Base-by-base conservation (phyloP, 345 rosid species). In the Excoecaria cochinchinensis region DNA sequence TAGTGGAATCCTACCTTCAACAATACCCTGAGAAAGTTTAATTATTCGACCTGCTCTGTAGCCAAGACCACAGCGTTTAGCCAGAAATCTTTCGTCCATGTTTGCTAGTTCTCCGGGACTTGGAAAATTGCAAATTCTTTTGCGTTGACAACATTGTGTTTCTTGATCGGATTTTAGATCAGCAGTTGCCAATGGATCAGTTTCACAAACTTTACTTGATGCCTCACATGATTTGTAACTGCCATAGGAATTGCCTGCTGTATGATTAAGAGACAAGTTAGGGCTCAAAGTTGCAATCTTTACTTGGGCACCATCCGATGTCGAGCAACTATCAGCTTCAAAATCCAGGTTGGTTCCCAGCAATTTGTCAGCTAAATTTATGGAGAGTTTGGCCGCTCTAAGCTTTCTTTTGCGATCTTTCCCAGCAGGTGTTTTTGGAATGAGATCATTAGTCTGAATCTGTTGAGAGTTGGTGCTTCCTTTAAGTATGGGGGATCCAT, bases 21-120 rank as follows among this genome's bases (percentile, higher is more conserved):
- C 89, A 69, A 87, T 78, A n/a, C 61, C 83, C 77, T 61, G 67
- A 11, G 88, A 71, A 67, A 88, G 87, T 73, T 88, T 84, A 40
- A 86, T 16, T 59, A 88, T 86, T 48, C 85, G 84, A 60, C 78
- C 69, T 39, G 91, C 86, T 81, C 89, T 78, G 10, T 84, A 86
- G 10, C 87, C 89, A 69, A 88, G 84, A 24, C 75, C 80, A 77
- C 89, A 86, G 31, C 80, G 85, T 71, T 86, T 83, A 0, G 86
- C 84, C 31, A 88, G 85, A 74, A 81, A 84, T 8, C 42, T 63
- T 74, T 82, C 88, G 64, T 88, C 86, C 15, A 88, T 77, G 19
- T 53, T 74, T 31, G 88, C 89, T 74, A 88, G 73, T 70, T 86
- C 89, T 73, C 69, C 56, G 3, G 91, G 83, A 65, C 82, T 78